phyloP scores from a whole-genome alignment of 306 rosid species.

The Erythrophleum fordii region DNA sequence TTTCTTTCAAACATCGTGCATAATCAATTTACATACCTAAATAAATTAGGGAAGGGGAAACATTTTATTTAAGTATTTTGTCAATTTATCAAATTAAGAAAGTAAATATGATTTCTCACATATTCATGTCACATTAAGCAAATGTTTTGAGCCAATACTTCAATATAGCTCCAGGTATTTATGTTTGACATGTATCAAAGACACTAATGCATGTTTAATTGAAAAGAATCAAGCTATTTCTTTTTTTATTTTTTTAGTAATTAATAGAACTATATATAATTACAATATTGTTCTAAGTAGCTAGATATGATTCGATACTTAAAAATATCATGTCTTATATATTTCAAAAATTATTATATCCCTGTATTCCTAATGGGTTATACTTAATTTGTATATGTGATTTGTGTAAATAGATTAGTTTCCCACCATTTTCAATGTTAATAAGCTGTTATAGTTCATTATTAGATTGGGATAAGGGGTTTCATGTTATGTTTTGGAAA shows the following conservation, averaged over 20 bases:
- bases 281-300: not conserved
- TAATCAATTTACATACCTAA: no score
- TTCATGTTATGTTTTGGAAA: conserved; percentile 27
- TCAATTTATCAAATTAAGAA: not conserved
- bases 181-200: not conserved
- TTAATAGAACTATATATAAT: not conserved
- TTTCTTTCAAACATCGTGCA: no score
- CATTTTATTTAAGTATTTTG: not conserved
- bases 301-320: not conserved
- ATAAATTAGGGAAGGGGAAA: no score
- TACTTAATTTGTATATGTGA: not conserved
- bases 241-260: no score
- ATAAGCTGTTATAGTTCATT: not conserved
- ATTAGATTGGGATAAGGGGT: conserved; percentile 30
- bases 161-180: not conserved
- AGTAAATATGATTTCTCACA: not conserved
- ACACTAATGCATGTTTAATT: not conserved
- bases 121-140: not conserved
- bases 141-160: not conserved
- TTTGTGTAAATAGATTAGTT: not conserved
- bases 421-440: not conserved
- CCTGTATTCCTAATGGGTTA: not conserved
- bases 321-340: not conserved
- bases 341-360: not conserved
- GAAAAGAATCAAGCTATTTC: no score